Evolutionary conservation across 208 protist genomes (phyloP), one percentile per base, ranked within the genome.

Genomic region (Leptomonas seymouri): DNA sequence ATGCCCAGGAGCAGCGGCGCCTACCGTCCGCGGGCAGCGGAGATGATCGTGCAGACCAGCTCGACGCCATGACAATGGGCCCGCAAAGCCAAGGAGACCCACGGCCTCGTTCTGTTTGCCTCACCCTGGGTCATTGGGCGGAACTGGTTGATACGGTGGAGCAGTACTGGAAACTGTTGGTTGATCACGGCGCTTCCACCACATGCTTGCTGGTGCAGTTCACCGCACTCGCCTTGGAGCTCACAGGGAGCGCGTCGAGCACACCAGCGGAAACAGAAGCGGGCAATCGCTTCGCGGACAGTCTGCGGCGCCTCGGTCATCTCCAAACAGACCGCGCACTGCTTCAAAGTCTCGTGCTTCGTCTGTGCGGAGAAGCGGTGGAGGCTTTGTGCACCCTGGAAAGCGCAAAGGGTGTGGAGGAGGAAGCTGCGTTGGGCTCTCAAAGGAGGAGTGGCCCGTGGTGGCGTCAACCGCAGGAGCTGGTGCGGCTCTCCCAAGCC

Each of bases 151-250:
- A 65, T 25, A 55, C 66, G 9, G 74, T 87, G 46, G 84, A 87
- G 55, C 63, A 86, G 49, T 57, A 64, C 55, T 85, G 70, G 80
- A 23, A 14, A 30, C 56, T 74, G 11, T 79, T 88, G 34, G 46
- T 25, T 16, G 63, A 72, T n/a, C 51, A 68, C 46, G 67, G 76
- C 27, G 46, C 74, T 21, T 86, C 85, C 14, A 70, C 78, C 0
- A 68, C 69, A 28, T 65, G 46, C 21, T 54, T 91, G 27, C 64
- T 85, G 14, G 58, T 86, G 21, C 85, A 91, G 65, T 91, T 91
- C 67, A 72, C 80, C 9, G 49, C 80, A 12, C 59, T 80, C 20
- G 72, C 71, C 7, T 64, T 91, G 45, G 72, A 44, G 56, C 51
- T 60, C 20, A 50, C 76, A 27, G 65, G 58, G 25, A 28, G 42